Conservation (phyloP, 371 early-diverging fungal species). For the Mucor plumbeus region DNA sequence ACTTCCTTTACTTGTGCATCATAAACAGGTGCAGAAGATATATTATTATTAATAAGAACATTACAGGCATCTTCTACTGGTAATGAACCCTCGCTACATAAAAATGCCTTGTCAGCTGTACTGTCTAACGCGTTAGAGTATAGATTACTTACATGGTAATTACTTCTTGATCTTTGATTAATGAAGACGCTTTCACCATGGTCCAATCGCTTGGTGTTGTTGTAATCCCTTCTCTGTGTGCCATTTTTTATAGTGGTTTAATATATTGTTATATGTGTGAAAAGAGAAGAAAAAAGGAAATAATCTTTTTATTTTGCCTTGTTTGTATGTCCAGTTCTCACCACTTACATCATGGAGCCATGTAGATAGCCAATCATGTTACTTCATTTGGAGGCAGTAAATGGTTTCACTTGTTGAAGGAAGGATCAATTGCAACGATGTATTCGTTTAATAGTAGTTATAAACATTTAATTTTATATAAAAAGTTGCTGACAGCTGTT, state of each 20-base stretch:
- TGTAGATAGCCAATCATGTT: background rate
- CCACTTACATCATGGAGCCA: slow-evolving; percentile 1
- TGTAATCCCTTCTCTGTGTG: slow-evolving; percentile 66
- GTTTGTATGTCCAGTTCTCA: background rate
- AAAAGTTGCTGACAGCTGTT: background rate
- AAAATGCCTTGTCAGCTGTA: background rate
- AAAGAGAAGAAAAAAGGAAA: background rate
- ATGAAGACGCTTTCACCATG: slow-evolving; percentile 56
- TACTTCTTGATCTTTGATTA: slow-evolving; percentile 59
- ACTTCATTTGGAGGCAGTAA: background rate
- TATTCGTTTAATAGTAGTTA: too few relatives aligned
- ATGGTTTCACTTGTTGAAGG: background rate
- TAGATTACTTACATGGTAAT: slow-evolving; percentile 57
- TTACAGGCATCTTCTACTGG: slow-evolving; percentile 59
- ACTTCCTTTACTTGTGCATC: slow-evolving; percentile 35
- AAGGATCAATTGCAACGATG: background rate
- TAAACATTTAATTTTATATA: too few relatives aligned
- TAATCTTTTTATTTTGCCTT: background rate
- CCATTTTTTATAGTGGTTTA: slow-evolving; percentile 2
- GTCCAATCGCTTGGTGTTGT: slow-evolving; percentile 64
- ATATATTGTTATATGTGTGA: too few relatives aligned
- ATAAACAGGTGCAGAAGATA: slow-evolving; percentile 82
- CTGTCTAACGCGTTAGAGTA: background rate
- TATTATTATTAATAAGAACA: slow-evolving; percentile 45
- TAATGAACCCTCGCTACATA: slow-evolving; percentile 42